These are phyloP conservation scores for Diplodia scrobiculata DNA, from an alignment of 2,329 filamentous ascomycete species.

Conservation along the genomic window DNA sequence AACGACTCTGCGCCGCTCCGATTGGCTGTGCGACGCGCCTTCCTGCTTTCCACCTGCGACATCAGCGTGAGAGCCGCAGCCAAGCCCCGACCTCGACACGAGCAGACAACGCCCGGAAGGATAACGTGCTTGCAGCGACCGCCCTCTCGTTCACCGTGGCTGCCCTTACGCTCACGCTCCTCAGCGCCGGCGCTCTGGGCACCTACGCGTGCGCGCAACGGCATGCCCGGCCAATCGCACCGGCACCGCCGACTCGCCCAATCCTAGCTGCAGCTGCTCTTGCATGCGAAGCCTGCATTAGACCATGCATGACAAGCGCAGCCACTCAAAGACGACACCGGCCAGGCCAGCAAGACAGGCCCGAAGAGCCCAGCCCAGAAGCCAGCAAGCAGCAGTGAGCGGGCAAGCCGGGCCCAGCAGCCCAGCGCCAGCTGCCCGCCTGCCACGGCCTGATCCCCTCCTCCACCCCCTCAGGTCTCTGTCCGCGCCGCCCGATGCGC, in stretches of 20 bases:
- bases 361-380: constrained; percentile 16
- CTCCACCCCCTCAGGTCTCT: neutral
- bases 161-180: neutral
- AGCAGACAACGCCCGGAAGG: neutral
- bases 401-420: constrained; percentile 7
- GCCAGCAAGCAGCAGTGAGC: constrained; percentile 7
- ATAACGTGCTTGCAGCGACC: constrained; percentile 3
- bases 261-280: constrained; percentile 24
- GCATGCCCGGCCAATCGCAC: constrained; percentile 14
- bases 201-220: constrained; percentile 12
- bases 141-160: neutral
- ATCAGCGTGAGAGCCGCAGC: constrained; percentile 21
- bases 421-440: constrained; percentile 3
- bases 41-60: neutral
- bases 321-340: constrained; percentile 20
- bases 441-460: constrained; percentile 7
- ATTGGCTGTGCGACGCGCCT: constrained; percentile 2
- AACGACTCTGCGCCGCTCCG: constrained; percentile 5
- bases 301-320: constrained; percentile 29
- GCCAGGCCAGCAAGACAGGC: constrained; percentile 11
- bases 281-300: constrained; percentile 27
- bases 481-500: constrained; percentile 10
- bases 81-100: constrained; percentile 10
- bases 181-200: constrained; percentile 8
- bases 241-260: constrained; percentile 15